Evolutionary conservation across 768 basidiomycete species (phyloP), one percentile per base, ranked within the genome.

Genomic region (Trametes cubensis): DNA sequence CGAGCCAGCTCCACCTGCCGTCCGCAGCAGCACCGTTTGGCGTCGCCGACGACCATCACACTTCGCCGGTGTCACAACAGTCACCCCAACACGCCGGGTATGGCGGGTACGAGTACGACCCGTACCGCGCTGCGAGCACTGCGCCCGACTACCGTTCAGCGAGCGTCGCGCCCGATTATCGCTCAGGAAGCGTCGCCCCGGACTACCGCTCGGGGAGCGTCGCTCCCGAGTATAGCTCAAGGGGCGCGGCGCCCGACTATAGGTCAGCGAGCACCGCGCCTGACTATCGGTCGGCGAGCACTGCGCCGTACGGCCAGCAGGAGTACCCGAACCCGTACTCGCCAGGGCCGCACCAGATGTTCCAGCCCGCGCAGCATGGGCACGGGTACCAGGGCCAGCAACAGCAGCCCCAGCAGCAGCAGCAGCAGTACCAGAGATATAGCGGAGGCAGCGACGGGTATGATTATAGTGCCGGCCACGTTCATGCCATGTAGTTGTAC

Each of bases 1-100:
- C 86, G 64, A 88, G 87, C 70, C 82, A 81, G 21, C 75, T 79
- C 30, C 83, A 88, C 70, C 81, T 92, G 15, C 73, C 87, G 18
- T 66, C 79, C 5, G 74, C 82, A 30, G 85, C 86, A 18, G 86
- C 88, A 34, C 83, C 88, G 6, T 81, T 86, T 54, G 79, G 80
- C 30, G 81, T 57, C 21, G 53, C 64, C 21, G 68, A 68, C 15
- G 62, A 60, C 46, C 50, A 61, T 20, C 47, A 52, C 42, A 11
- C 46, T 21, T 48, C 63, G 42, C 47, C 45, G 23, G 38, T 20
- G 30, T 34, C 34, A 10, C 34, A 34, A 10, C 34, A 34, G 34
- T 34, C 34, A 11, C 34, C 34, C 10, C 63, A 64, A 46, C 62
- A 67, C 25, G 44, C 41, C 53, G 58, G 42, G 53, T 64, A 65